Percentiles rank a stretch among this genome's conserved stretches.
Conservation (phyloP, 179 eudicot genomes). For the Actinidia polygama region DNA sequence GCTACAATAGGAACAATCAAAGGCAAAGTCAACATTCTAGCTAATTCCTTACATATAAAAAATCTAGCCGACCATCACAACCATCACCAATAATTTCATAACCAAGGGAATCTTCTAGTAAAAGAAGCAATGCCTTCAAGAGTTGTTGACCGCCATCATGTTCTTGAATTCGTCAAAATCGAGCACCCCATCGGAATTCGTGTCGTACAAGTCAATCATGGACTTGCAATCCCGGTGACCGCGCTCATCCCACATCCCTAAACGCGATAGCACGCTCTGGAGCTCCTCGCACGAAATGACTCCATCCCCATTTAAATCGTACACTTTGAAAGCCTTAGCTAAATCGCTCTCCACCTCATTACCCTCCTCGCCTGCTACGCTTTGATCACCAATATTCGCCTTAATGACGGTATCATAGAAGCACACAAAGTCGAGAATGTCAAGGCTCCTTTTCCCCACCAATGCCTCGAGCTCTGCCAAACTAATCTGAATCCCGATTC, state of each 20-base stretch:
- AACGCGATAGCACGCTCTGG: slow-evolving; percentile 47
- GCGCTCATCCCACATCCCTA: slow-evolving; percentile 61
- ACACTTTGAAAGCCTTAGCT: slow-evolving; percentile 62
- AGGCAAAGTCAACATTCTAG: too few species aligned
- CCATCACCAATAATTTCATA: too few species aligned
- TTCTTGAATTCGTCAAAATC: slow-evolving; percentile 81
- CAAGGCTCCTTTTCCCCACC: too few species aligned
- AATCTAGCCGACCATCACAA: too few species aligned
- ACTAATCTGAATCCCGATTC: too few species aligned
- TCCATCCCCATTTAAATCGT: slow-evolving; percentile 73
- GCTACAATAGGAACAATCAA: too few species aligned
- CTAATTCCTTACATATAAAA: too few species aligned
- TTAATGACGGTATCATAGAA: slow-evolving; percentile 41
- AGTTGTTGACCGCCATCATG: slow-evolving; percentile 51
- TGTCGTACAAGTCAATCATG: slow-evolving; percentile 58
- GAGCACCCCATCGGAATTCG: slow-evolving; percentile 64
- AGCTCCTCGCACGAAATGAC: slow-evolving; percentile 73
- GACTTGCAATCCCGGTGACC: slow-evolving; percentile 46
- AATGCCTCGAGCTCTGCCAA: too few species aligned
- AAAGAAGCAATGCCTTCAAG: not conserved
- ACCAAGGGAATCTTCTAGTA: too few species aligned
- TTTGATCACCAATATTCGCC: not conserved
- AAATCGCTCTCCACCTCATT: slow-evolving; percentile 44
- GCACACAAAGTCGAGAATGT: slow-evolving; percentile 41
- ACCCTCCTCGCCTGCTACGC: not conserved